A percentile compares a stretch with the other conserved stretches of the same genome.
These are phyloP conservation scores for Tillandsia fasciculata DNA, from an alignment of 176 grass and related monocot genomes.

Conservation along the genomic window DNA sequence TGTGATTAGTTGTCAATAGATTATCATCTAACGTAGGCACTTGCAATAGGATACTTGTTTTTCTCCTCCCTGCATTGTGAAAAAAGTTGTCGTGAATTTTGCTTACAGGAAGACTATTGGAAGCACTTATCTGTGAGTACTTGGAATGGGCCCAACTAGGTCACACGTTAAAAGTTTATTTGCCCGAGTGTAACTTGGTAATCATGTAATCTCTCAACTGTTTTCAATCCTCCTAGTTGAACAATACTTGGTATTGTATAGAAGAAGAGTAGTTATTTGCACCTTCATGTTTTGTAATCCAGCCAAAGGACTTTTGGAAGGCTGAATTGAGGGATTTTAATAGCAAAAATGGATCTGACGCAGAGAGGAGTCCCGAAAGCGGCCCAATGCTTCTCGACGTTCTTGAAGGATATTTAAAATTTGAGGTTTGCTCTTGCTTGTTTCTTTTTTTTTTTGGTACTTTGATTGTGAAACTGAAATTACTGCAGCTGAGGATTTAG, in stretches of 20 bases:
- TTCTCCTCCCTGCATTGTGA: not conserved
- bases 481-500: not conserved
- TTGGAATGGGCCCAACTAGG: conserved; percentile 92
- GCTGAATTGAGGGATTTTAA: conserved; percentile 68
- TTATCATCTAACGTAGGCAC: too few species aligned
- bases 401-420: conserved; percentile 94
- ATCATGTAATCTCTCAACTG: conserved; percentile 7
- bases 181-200: conserved; percentile 94
- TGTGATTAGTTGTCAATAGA: too few species aligned
- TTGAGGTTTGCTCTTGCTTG: conserved; percentile 59
- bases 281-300: conserved; percentile 13
- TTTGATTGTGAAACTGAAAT: conserved; percentile 5
- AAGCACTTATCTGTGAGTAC: conserved; percentile 74
- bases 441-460: conserved; percentile 6
- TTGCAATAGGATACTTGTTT: too few species aligned
- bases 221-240: conserved; percentile 2
- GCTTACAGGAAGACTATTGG: conserved; percentile 75
- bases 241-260: not conserved
- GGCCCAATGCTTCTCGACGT: conserved; percentile 86
- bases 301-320: conserved; percentile 96
- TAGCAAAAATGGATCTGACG: conserved; percentile 52
- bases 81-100: not conserved
- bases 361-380: conserved; percentile 59
- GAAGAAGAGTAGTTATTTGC: not conserved
- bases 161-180: conserved; percentile 90